Evolutionary conservation across 257 asterid genomes (phyloP), one percentile per base, ranked within the genome.

Genomic region (Lycium barbarum): DNA sequence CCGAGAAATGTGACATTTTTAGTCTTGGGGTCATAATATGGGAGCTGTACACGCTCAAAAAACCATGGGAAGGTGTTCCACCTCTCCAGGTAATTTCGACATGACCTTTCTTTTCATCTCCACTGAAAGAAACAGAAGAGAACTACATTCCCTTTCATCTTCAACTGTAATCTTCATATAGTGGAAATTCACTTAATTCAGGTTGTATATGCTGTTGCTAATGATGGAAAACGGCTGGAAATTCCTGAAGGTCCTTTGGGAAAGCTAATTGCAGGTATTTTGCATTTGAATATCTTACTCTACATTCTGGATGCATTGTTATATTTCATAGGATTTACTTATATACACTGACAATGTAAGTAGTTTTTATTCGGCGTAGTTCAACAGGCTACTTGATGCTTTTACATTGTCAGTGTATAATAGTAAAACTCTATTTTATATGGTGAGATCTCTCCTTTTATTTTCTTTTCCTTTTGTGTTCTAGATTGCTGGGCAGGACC

Each of bases 401-500:
- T 72, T 22, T 22, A 17, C 22, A 45, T 18, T 72, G 38, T 9
- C n/a, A 22, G 81, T 12, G 61, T 22, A 74, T 22, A 13, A 11
- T 22, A 47, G 40, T 72, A 4, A 5, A 45, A 45, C 10, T 72
- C 43, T 74, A 22, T 74, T 57, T 5, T 35, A 49, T 49, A 74
- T 14, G 2, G 9, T 73, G 59, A 20, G 59, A 20, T 47, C 40
- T 73, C 36, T 73, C 53, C n/a, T 36, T 22, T 47, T 47, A 11
- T n/a, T 7, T 6, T 47, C n/a, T 3, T 12, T 7, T 0, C 47
- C 8, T 70, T 82, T 38, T 55, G 86, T n/a, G 57, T 86, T 86
- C 58, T 88, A 95, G 98, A 95, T 88, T 95, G 98, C 86, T 95
- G 98, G 98, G 95, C 92, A 7, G 95, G 87, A 82, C 96, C 98